These are phyloP conservation scores for Cicer bijugum DNA, from an alignment of 306 rosid species.

Conservation along the genomic window DNA sequence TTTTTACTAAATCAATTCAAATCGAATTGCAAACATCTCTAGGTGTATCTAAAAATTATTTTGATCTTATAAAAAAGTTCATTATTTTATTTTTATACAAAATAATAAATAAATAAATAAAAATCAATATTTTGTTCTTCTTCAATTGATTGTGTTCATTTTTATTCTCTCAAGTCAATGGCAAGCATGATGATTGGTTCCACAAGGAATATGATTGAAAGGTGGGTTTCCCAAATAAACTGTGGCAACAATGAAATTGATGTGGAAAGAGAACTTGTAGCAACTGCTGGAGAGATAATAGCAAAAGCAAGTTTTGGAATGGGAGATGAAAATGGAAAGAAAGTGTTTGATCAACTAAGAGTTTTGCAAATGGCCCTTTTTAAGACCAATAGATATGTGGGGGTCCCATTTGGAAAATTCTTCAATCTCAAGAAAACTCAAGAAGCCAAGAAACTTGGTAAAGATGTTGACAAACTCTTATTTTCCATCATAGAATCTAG, in stretches of 20 bases:
- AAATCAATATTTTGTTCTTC: too few species aligned
- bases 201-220: conserved; percentile 57
- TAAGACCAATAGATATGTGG: conserved; percentile 59
- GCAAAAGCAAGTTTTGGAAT: conserved; percentile 84
- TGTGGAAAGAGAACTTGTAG: conserved; percentile 61
- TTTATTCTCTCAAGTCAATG: conserved; percentile 51
- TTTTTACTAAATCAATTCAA: too few species aligned
- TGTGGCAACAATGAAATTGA: conserved; percentile 61
- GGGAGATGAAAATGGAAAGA: conserved; percentile 45
- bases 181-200: conserved; percentile 65
- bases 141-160: background rate
- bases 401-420: conserved; percentile 65
- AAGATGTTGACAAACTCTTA: conserved; percentile 59
- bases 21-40: too few species aligned
- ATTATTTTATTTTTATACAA: too few species aligned
- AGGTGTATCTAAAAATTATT: too few species aligned
- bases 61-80: too few species aligned
- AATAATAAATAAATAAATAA: too few species aligned
- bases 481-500: conserved; percentile 50
- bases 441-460: conserved; percentile 65
- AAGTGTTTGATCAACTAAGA: conserved; percentile 56
- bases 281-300: conserved; percentile 75
- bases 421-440: conserved; percentile 52
- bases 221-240: conserved; percentile 55
- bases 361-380: conserved; percentile 70